Conservation (phyloP, 306 rosid species). For the Ormosia semicastrata region DNA sequence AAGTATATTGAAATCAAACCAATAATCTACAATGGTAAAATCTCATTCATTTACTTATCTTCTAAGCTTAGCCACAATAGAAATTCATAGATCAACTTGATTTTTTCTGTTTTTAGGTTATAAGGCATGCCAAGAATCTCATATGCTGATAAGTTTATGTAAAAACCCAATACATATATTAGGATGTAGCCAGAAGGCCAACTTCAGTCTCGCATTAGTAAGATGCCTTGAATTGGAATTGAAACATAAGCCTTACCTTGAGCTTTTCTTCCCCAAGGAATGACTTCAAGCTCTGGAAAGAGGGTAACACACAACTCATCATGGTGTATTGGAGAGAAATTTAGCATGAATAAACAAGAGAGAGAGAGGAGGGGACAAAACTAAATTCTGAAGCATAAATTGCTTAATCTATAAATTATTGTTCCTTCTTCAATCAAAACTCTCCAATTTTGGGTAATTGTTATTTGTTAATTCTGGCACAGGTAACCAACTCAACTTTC, state of each 20-base stretch:
- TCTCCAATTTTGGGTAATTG: not conserved
- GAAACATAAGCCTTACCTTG: constrained; percentile 52
- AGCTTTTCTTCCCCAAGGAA: constrained; percentile 74
- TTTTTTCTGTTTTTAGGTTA: constrained; percentile 1
- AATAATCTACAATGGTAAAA: not conserved
- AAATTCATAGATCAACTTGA: constrained; percentile 1
- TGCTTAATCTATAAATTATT: not conserved
- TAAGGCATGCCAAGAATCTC: not conserved
- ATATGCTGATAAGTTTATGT: not conserved
- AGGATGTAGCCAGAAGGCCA: not conserved
- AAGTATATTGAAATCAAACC: not conserved
- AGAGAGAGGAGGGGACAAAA: too few species aligned
- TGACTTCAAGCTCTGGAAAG: constrained; percentile 72
- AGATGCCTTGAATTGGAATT: not conserved
- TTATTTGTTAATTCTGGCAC: not conserved
- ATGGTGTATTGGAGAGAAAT: not conserved
- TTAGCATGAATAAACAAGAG: not conserved
- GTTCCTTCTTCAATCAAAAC: not conserved
- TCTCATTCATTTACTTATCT: not conserved
- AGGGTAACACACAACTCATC: constrained; percentile 24
- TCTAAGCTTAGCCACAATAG: not conserved
- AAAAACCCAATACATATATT: not conserved
- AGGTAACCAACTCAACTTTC: not conserved
- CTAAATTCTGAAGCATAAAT: not conserved
- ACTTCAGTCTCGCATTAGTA: not conserved